Evolutionary conservation across 305 asterid genomes (phyloP).

Genomic region (Fraxinus ornus): DNA sequence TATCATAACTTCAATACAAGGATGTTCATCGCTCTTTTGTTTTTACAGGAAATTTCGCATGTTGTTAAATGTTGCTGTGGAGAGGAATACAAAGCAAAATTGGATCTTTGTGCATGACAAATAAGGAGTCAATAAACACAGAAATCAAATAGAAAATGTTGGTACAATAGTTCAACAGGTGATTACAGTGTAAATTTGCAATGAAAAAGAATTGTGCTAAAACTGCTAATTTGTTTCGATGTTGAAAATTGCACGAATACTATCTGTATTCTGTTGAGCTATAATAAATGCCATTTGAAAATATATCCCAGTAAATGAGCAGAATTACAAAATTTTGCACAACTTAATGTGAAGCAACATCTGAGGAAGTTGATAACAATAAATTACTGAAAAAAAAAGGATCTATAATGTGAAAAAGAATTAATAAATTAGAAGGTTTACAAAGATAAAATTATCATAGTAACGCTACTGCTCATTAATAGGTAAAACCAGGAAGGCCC

Average conservation of each 20-base stretch:
- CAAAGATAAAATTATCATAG: constrained; percentile 53
- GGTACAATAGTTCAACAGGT: constrained; percentile 24
- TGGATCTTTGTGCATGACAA: constrained; percentile 36
- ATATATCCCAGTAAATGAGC: neutral
- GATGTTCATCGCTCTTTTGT: constrained; percentile 5
- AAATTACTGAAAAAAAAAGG: neutral
- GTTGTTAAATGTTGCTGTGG: constrained; percentile 70
- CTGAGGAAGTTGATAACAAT: neutral
- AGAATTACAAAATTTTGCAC: neutral
- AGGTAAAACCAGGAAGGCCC: constrained; percentile 77
- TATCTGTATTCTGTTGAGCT: neutral
- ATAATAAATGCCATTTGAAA: neutral
- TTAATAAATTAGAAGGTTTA: constrained; percentile 35
- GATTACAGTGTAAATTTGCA: constrained; percentile 8
- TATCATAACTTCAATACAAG: constrained; percentile 11
- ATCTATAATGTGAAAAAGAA: constrained; percentile 12
- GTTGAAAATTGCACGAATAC: neutral
- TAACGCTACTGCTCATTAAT: constrained; percentile 51
- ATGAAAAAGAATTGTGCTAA: neutral
- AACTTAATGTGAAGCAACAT: neutral
- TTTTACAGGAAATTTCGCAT: constrained; percentile 59
- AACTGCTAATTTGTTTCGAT: constrained; percentile 11
- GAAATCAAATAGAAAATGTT: constrained; percentile 6
- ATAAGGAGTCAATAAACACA: constrained; percentile 21
- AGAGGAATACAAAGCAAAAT: constrained; percentile 51